A percentile compares a stretch with the other conserved stretches of the same genome.
Evolutionary conservation across 1,284 basidiomycete genomes (phyloP).

Genomic region (Malassezia cuniculi): DNA sequence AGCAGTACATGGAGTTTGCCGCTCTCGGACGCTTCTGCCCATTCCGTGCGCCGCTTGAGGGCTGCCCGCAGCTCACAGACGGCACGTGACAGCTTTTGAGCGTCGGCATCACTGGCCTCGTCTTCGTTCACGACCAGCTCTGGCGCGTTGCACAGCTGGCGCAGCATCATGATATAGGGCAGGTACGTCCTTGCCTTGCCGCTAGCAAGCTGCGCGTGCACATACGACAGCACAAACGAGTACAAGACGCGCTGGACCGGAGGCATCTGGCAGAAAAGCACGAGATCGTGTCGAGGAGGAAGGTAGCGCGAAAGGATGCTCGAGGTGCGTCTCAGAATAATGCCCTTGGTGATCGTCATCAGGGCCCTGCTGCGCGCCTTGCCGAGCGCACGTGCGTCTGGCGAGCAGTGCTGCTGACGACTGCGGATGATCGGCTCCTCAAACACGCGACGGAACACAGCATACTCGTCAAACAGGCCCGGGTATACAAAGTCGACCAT

Average conservation of each 20-base stretch:
- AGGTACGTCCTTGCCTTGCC: conserved; percentile 29
- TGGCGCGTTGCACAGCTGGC: conserved; percentile 87
- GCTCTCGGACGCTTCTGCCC: conserved; percentile 6
- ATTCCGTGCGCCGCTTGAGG: background rate
- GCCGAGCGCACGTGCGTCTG: conserved; percentile 62
- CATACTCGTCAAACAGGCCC: conserved; percentile 54
- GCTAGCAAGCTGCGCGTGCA: conserved; percentile 19
- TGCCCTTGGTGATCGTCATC: conserved; percentile 62
- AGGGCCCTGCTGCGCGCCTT: conserved; percentile 51
- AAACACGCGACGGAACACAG: conserved; percentile 52
- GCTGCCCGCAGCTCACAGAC: too few relatives aligned
- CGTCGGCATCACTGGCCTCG: conserved; percentile 26
- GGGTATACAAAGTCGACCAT: conserved; percentile 96
- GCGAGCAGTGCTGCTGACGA: conserved; percentile 61
- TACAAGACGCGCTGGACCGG: conserved; percentile 68
- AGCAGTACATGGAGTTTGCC: conserved; percentile 60
- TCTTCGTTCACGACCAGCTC: conserved; percentile 64
- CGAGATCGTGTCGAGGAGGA: conserved; percentile 53
- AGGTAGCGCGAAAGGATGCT: conserved; percentile 67
- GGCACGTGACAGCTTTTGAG: too few relatives aligned
- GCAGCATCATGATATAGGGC: conserved; percentile 46
- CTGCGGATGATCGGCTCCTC: conserved; percentile 80
- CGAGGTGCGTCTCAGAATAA: conserved; percentile 68
- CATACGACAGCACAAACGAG: conserved; percentile 50
- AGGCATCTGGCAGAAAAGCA: conserved; percentile 17